Evolutionary conservation across 2,329 filamentous ascomycete genomes (phyloP), one percentile per base, ranked within the genome.

Genomic region (Beauveria rudraprayagi): DNA sequence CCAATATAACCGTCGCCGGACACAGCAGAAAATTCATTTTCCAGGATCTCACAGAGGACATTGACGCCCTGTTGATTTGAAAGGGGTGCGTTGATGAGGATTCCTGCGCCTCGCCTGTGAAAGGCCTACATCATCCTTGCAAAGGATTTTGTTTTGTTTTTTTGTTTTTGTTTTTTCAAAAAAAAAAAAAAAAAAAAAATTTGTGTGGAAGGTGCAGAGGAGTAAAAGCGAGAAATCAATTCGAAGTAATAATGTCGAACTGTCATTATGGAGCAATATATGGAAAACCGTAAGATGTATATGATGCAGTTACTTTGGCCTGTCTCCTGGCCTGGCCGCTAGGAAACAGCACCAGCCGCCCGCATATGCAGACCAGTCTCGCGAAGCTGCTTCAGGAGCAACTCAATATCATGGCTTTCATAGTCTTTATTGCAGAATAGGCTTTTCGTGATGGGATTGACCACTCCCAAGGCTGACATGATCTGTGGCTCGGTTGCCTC

Each of bases 1-100:
- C 60, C 37, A 62, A 62, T 37, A 62, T 62, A 10, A 62, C 60
- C 1, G 60, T 62, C 19, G 54, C 60, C 19, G 60, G 60, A 17
- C 54, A 62, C 37, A 57, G 53, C 16, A 57, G 46, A 14, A 28
- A 54, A 16, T 62, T 62, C 48, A 48, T 62, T 2, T 62, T 62
- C 30, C 60, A 62, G 16, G 60, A 62, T n/a, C 24, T 62, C 14
- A 62, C 60, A 16, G 47, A 24, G 5, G 16, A 48, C 22, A 43
- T 51, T 9, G 26, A 51, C 10, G 30, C 14, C 11, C 16, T 53
- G n/a, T 19, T 53, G 11, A 22, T 8, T 16, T 53, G 34, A 53
- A 17, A 24, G 19, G 1, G 11, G 22, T 5, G 3, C 5, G 19
- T 19, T 24, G 43, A 10, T 10, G 43, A 22, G 1, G n/a, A 24